Evolutionary conservation across 257 asterid genomes (phyloP).

Genomic region (Haberlea rhodopensis): DNA sequence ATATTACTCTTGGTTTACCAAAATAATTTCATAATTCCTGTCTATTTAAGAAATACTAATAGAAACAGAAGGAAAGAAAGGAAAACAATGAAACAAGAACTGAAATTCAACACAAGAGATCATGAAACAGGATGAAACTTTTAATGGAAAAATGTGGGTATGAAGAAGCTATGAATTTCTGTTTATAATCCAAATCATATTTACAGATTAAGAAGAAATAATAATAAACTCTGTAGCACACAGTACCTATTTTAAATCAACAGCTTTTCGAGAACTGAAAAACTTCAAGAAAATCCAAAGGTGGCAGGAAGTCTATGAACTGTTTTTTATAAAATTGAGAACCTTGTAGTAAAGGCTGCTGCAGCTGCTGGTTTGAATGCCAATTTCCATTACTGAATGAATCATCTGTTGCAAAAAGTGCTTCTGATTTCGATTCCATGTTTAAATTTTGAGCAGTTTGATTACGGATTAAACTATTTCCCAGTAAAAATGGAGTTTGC

Average conservation of each 20-base stretch:
- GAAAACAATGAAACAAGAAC: constrained; percentile 5
- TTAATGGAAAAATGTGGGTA: constrained; percentile 28
- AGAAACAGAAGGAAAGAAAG: constrained; percentile 19
- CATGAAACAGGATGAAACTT: not conserved
- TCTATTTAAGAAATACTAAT: not conserved
- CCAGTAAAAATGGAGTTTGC: constrained; percentile 40
- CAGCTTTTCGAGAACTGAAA: not conserved
- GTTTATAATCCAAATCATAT: constrained; percentile 34
- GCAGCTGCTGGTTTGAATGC: constrained; percentile 40
- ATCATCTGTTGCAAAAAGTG: constrained; percentile 24
- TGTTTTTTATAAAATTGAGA: constrained; percentile 39
- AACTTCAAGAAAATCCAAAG: constrained; percentile 48
- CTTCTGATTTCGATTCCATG: constrained; percentile 27
- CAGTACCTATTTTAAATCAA: constrained; percentile 20
- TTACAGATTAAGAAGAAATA: constrained; percentile 46
- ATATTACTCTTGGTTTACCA: no score
- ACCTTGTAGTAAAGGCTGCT: constrained; percentile 25
- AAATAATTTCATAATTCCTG: no score
- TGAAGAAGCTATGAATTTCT: constrained; percentile 25
- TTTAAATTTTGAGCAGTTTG: constrained; percentile 30
- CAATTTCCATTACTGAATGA: constrained; percentile 28
- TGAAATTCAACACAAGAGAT: not conserved
- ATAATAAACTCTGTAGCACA: constrained; percentile 37
- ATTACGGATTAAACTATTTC: constrained; percentile 12
- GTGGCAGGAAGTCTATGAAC: constrained; percentile 48